phyloP scores from a whole-genome alignment of 2,329 filamentous ascomycete genomes.

The Whalleya microplaca region DNA sequence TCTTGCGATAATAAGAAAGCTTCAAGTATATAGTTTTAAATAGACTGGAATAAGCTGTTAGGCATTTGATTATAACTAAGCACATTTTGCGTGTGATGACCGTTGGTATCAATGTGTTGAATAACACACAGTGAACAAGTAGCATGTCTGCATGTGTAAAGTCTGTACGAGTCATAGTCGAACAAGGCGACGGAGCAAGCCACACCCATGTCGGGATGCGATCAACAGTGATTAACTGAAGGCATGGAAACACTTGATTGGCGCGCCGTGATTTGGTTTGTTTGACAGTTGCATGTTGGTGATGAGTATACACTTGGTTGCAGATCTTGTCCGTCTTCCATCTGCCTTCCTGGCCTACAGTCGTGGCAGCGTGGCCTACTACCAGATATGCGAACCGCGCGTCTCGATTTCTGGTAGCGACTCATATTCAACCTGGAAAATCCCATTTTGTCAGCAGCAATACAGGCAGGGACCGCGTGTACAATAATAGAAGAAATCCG shows the following conservation, averaged over 20 bases:
- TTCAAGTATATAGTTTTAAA: too few relatives aligned
- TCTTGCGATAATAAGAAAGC: too few relatives aligned
- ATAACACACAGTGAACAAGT: too few relatives aligned
- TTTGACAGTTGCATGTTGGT: constrained; percentile 1
- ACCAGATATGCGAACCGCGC: not conserved
- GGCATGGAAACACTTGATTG: constrained; percentile 3
- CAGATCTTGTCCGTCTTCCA: not conserved
- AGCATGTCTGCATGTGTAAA: too few relatives aligned
- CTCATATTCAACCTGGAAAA: not conserved
- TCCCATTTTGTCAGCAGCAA: too few relatives aligned
- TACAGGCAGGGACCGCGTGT: too few relatives aligned
- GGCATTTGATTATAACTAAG: not conserved
- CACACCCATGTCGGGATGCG: not conserved
- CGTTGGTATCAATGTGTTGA: too few relatives aligned
- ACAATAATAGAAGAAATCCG: too few relatives aligned
- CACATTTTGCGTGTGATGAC: not conserved
- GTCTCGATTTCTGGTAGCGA: not conserved
- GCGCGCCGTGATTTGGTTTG: constrained; percentile 2
- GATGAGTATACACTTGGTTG: constrained; percentile 1
- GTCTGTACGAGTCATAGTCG: too few relatives aligned
- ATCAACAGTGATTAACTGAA: constrained; percentile 8
- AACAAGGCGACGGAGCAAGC: constrained; percentile 1
- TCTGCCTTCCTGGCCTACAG: not conserved
- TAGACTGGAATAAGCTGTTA: too few relatives aligned
- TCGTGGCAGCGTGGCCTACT: not conserved